Evolutionary conservation across 805 yeast species (phyloP), one percentile per base, ranked within the genome.

Genomic region (Jamesozyma lodderae): DNA sequence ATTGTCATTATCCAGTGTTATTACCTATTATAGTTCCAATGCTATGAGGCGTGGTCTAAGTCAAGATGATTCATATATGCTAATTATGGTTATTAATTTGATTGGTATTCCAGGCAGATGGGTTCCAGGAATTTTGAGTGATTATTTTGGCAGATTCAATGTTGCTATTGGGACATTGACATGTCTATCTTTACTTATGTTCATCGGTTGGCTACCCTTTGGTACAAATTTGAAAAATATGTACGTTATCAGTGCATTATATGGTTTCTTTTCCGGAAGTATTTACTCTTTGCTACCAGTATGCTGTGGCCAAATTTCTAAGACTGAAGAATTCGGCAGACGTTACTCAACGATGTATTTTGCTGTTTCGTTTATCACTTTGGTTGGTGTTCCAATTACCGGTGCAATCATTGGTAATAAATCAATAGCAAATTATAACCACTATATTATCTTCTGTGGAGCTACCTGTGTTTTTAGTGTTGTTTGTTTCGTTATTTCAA

Each of bases 331-430:
- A 39, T 73, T 70, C 52, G 79, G 79, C 22, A 68, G 65, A 52
- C 63, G 75, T 14, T 73, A 72, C 45, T 73, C 78, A 3, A 70
- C 77, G 7, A 69, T 76, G 59, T 79, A 77, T 53, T 72, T 72
- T 28, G 61, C 75, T 47, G 79, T 74, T 13, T 68, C 81, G 1
- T 66, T 76, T 46, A 73, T 69, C n/a, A 63, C 67, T n/a, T 54
- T 74, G 28, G 62, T 68, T 2, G 66, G 70, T 14, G 60, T 73
- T 19, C 79, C 79, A 8, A 59, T 70, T 18, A 68, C 75, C 1
- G 71, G 77, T 36, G 70, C 72, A 2, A 63, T 72, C 24, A 69
- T 72, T 38, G 70, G 68, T 6, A 51, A 60, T 31, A 64, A 62
- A 13, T 41, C 64, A 14, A 31, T 47, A 2, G 38, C 40, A 0